Base-by-base conservation (phyloP, 805 yeast species). In the Nakazawaea molendinolei region DNA sequence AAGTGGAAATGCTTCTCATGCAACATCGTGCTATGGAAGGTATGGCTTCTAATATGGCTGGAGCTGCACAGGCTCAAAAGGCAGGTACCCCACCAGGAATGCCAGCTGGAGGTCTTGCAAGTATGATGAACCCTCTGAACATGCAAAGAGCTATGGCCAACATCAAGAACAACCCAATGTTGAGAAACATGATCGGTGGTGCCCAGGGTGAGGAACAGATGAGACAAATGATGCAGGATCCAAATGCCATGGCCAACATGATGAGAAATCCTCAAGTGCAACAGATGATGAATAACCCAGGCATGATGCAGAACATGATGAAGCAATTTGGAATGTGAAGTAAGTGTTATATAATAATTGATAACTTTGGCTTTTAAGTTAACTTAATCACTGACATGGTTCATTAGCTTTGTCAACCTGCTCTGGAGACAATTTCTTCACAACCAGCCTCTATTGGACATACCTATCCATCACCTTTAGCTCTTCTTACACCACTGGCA, bases 21-120 rank as follows among this genome's bases (percentile, higher is more conserved):
- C 97, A 92, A 61, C 95, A 85, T 57, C 76, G 83, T 57, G 83
- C 86, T 81, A 87, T 92, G 95, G 86, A 95, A 1, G 70, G 79
- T 36, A 85, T 90, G 92, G 96, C 95, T 2, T 81, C 80, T 55
- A 70, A 69, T 31, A 76, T 80, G 67, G 74, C 63, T 70, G 75
- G 61, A 60, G 71, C 62, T 61, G 67, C 43, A 53, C 68, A 52
- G 15, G 77, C 79, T 50, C 79, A 71, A 40, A 70, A 74, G 71
- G 65, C 66, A n/a, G 67, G 65, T 30, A 59, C 76, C 50, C 65
- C 69, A 9, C 69, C 69, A 3, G 61, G 56, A 28, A 69, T 63
- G 15, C 63, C 56, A n/a, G n/a, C n/a, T 33, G 61, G 53, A 23
- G 61, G 62, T 8, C 12, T 38, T n/a, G 37, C 41, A 5, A 18